Evolutionary conservation across 345 rosid species (phyloP), one percentile per base, ranked within the genome.

Genomic region (Brassica rapa): DNA sequence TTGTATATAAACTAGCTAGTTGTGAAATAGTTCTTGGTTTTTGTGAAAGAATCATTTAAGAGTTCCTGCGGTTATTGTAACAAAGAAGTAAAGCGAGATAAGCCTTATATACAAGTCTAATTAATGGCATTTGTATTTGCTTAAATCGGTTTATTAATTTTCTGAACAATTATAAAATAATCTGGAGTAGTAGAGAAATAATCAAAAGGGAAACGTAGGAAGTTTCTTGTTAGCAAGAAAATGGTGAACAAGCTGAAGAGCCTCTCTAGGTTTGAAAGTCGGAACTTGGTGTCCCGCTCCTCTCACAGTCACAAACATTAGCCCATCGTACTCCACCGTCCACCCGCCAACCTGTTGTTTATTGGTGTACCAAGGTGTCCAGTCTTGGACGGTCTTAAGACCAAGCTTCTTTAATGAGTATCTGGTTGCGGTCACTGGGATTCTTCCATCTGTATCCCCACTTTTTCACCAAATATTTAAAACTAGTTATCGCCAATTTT

Each of bases 381-480:
- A 93, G 12, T 85, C 90, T 77, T 89, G 70, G 14, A 76, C 68
- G 1, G 81, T 86, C 43, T 83, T 84, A 4, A 93, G 80, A 15
- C 94, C 94, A 29, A 91, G 94, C 79, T 93, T 93, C 66, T 76
- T 86, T 77, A 93, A 69, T 3, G 92, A 71, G 71, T 82, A 89
- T 80, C 98, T 85, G 0, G 97, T 93, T 49, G 92, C 65, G 0
- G 94, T 89, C 41, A 93, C 93, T 0, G 94, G 98, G 62, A 93
- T 84, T 80, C 98, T 88, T 53, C 98, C 98, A 29, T 93, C 98
- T 4, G 94, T 89, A 66, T 93, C 98, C 69, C 98, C 98, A 64
- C 98, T 92, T 21, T 46, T 2, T 32, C 68, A 27, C 8, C 67
- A 30, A 21, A 5, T 0, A 1, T 15, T 1, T 27, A 27, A 3